These are phyloP conservation scores for Kodamaea kaohsiungensis DNA, from an alignment of 805 yeast species.

Conservation along the genomic window DNA sequence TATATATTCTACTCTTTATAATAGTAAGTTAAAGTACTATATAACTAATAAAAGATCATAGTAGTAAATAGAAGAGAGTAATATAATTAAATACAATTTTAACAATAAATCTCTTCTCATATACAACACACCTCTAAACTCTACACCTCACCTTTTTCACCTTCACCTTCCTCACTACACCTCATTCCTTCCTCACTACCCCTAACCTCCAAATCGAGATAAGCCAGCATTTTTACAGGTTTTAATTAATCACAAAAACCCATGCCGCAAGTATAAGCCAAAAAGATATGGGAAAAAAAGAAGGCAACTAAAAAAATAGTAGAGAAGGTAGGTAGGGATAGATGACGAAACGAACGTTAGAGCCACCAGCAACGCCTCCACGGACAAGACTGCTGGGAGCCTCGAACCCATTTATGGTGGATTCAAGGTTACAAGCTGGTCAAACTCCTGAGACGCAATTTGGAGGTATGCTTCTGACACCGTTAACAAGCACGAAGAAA, in stretches of 20 bases:
- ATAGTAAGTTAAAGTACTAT: no score
- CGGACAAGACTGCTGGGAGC: slow-evolving; percentile 2
- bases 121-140: no score
- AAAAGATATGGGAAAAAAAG: background rate
- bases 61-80: no score
- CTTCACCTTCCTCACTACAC: no score
- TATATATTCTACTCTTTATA: no score
- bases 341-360: slow-evolving; percentile 7
- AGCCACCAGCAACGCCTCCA: slow-evolving; percentile 13
- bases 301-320: background rate
- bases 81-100: no score
- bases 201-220: background rate
- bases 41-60: no score
- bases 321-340: background rate
- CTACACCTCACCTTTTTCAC: no score
- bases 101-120: no score
- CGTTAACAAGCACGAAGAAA: slow-evolving; percentile 4
- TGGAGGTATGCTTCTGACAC: slow-evolving; percentile 9
- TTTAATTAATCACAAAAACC: slow-evolving; percentile 6
- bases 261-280: background rate
- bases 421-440: background rate
- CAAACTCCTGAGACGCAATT: slow-evolving; percentile 6
- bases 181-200: no score
- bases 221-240: slow-evolving; percentile 9
- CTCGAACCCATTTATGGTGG: background rate